Evolutionary conservation across 1,284 basidiomycete genomes (phyloP).

Genomic region (Trichosporon sp.): DNA sequence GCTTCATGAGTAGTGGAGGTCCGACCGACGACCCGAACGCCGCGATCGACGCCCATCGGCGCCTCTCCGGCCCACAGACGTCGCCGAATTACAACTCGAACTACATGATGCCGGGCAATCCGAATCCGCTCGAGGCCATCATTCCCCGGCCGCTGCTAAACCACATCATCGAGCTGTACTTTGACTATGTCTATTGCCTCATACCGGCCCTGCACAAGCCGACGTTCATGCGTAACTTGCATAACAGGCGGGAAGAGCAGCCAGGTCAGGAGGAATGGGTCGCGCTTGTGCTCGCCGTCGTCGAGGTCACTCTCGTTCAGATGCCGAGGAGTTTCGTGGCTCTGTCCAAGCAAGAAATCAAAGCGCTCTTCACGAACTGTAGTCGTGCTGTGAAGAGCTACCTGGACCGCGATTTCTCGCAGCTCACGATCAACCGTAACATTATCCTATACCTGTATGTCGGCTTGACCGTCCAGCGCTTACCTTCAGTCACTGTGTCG

Average conservation of each 20-base stretch:
- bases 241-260: slow-evolving; percentile 68
- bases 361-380: slow-evolving; percentile 25
- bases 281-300: slow-evolving; percentile 74
- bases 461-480: not conserved
- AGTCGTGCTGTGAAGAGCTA: slow-evolving; percentile 15
- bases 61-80: not conserved
- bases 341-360: slow-evolving; percentile 32
- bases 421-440: slow-evolving; percentile 16
- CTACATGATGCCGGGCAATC: not conserved
- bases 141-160: slow-evolving; percentile 34
- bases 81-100: not conserved
- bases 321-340: slow-evolving; percentile 35
- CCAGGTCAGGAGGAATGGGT: slow-evolving; percentile 64
- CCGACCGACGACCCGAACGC: not conserved
- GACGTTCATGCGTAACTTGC: slow-evolving; percentile 77
- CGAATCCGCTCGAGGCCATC: slow-evolving; percentile 39
- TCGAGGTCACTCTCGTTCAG: slow-evolving; percentile 68
- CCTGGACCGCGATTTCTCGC: slow-evolving; percentile 16
- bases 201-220: slow-evolving; percentile 59
- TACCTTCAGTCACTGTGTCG: slow-evolving; percentile 3
- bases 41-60: not conserved
- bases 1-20: slow-evolving; percentile 1
- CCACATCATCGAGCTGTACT: slow-evolving; percentile 69
- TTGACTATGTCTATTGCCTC: slow-evolving; percentile 78
- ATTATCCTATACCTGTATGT: slow-evolving; percentile 25